Percentiles rank a stretch among this genome's conserved stretches.
These are phyloP conservation scores for Cordyceps cicadae DNA, from an alignment of 2,329 filamentous ascomycete genomes.

Conservation along the genomic window DNA sequence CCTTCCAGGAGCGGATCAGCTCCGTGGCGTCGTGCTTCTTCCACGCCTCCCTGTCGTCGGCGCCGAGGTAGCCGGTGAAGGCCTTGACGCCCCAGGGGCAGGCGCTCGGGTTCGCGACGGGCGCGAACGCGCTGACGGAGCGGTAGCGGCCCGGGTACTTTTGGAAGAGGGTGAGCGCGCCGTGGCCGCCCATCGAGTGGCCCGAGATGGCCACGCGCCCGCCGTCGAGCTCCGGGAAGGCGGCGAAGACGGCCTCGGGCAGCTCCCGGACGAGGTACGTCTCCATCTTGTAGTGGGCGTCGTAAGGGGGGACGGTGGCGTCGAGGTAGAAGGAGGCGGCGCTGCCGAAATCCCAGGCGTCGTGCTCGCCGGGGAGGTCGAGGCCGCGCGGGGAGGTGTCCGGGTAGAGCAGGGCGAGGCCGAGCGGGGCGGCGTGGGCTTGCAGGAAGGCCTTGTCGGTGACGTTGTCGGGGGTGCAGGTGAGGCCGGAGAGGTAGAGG, in stretches of 20 bases:
- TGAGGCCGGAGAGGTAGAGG: constrained; percentile 88
- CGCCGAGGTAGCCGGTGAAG: constrained; percentile 83
- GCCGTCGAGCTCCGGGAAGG: constrained; percentile 63
- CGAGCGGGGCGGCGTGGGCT: constrained; percentile 65
- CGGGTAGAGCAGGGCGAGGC: constrained; percentile 88
- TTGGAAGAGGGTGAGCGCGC: constrained; percentile 83
- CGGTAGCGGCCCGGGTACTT: constrained; percentile 87
- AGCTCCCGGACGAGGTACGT: constrained; percentile 84
- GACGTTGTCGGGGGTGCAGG: constrained; percentile 85
- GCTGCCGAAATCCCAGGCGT: constrained; percentile 82
- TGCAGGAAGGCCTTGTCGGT: constrained; percentile 87
- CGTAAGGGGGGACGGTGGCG: constrained; percentile 67
- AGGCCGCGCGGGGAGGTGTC: constrained; percentile 89
- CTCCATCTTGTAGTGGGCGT: constrained; percentile 85
- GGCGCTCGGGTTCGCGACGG: constrained; percentile 75
- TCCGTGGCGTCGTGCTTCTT: constrained; percentile 88
- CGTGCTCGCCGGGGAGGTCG: constrained; percentile 73
- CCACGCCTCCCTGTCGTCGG: constrained; percentile 68
- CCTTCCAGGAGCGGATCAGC: constrained; percentile 68
- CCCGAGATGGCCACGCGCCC: constrained; percentile 74
- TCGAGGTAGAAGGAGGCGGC: constrained; percentile 95
- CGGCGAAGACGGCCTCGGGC: constrained; percentile 63
- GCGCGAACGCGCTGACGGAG: constrained; percentile 82
- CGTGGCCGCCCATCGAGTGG: constrained; percentile 96
- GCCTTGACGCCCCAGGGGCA: constrained; percentile 96